Percentiles rank a stretch among this genome's conserved stretches.
phyloP scores from a whole-genome alignment of 768 basidiomycete species.

The Tylopilus vinaceipallidus region DNA sequence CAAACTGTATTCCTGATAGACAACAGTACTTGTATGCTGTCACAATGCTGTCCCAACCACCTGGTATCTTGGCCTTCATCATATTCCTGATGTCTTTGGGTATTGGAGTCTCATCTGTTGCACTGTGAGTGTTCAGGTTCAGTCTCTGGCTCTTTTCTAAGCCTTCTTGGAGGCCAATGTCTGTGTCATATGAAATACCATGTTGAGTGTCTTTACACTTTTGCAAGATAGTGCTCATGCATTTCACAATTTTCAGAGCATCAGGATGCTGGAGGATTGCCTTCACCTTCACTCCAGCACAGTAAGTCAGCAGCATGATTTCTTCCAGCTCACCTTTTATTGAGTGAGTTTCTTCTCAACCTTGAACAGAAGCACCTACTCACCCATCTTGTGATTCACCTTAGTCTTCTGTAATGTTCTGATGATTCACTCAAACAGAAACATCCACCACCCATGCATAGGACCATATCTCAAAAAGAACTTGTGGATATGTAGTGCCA shows the following conservation, averaged over 20 bases:
- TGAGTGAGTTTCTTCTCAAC: background rate
- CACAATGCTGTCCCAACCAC: too few relatives aligned
- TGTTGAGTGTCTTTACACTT: background rate
- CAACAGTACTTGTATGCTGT: too few relatives aligned
- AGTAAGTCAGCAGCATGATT: constrained; percentile 6
- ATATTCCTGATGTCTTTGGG: too few relatives aligned
- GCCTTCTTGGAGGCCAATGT: background rate
- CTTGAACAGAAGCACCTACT: background rate
- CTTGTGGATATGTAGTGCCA: constrained; percentile 29
- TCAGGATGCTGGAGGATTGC: constrained; percentile 1
- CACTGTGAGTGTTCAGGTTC: background rate
- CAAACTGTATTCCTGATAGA: too few relatives aligned
- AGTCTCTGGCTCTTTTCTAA: background rate
- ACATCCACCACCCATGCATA: constrained; percentile 35
- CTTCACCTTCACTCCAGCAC: background rate
- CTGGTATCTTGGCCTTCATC: too few relatives aligned
- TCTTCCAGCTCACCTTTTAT: constrained; percentile 3
- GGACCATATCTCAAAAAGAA: constrained; percentile 33
- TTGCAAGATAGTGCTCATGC: background rate
- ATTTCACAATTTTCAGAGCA: background rate
- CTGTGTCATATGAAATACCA: background rate
- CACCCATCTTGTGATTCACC: background rate
- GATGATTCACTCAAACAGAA: constrained; percentile 31
- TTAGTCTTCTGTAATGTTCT: constrained; percentile 24
- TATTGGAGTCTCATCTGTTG: too few relatives aligned